Base-by-base conservation (phyloP, 106 monocot genomes). In the Allium cepa region DNA sequence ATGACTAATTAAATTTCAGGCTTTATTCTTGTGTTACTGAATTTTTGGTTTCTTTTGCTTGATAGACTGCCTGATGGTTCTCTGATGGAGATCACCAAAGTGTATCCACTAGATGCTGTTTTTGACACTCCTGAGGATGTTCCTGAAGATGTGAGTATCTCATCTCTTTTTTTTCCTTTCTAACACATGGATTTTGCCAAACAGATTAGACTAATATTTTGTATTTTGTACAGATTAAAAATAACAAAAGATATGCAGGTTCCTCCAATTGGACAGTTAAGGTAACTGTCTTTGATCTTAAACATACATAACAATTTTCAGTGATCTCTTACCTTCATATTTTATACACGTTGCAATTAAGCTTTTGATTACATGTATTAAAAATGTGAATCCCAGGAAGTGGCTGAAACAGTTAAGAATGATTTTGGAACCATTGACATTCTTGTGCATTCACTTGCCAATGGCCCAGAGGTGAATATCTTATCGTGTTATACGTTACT, bases 381-480 rank as follows among this genome's bases (percentile, higher is more conserved):
- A 55, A 51, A 55, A 7, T 55, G 15, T 53, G 4, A 22, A 11
- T 28, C 1, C 18, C 47, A 94, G 94, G 94, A 94, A 90, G 84
- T 73, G 15, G 94, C 80, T 73, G 94, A 94, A 69, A 78, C 69
- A 65, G 90, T 94, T 17, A 90, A 90, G 76, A 84, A 78, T 71
- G 94, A 94, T 70, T 90, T 82, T 87, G 90, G 87, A 59, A 90
- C 79, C 63, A 93, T 93, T 69, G 93, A 93, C 73, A 93, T 93
- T 61, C 89, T 93, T 67, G 83, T 93, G 53, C 93, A 93, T 71
- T 93, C 93, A 58, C 89, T 93, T 76, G 94, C 94, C 58, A 94
- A 90, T 82, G 90, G 94, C 48, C 90, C 90, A 51, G 94, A 90
- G 82, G 89, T 87, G 51, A 17, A 36, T 67, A 6, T 52, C 14